These are phyloP conservation scores for Alternaria metachromatica DNA, from an alignment of 2,329 filamentous ascomycete genomes.

Conservation along the genomic window DNA sequence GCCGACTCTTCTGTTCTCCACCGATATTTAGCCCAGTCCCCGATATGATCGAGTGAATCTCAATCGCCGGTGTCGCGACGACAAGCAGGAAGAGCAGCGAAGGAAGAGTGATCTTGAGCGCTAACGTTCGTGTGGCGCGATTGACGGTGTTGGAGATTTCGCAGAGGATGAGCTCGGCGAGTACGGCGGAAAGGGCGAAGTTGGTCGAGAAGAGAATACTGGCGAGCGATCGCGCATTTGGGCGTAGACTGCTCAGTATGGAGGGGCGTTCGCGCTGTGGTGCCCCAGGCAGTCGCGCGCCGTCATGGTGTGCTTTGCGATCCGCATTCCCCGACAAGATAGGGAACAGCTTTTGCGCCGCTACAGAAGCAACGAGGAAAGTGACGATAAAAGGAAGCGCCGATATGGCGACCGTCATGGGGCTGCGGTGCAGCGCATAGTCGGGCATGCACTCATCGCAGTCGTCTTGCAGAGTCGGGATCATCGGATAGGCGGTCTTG, in stretches of 20 bases:
- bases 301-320: constrained; percentile 67
- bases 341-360: constrained; percentile 74
- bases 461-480: constrained; percentile 50
- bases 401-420: constrained; percentile 64
- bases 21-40: constrained; percentile 68
- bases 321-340: constrained; percentile 65
- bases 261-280: constrained; percentile 31
- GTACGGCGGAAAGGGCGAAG: constrained; percentile 75
- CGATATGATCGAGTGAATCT: constrained; percentile 71
- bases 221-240: constrained; percentile 52
- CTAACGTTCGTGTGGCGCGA: constrained; percentile 69
- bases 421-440: constrained; percentile 50
- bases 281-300: constrained; percentile 63
- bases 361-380: constrained; percentile 69
- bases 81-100: constrained; percentile 75
- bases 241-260: constrained; percentile 48
- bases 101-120: constrained; percentile 72
- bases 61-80: constrained; percentile 77
- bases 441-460: constrained; percentile 68
- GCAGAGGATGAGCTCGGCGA: constrained; percentile 81
- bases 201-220: constrained; percentile 77
- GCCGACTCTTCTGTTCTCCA: constrained; percentile 63
- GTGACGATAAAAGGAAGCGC: constrained; percentile 73
- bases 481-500: constrained; percentile 31
- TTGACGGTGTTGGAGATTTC: constrained; percentile 82